Evolutionary conservation across 129 eudicot genomes (phyloP).

Genomic region (Flaveria sonorensis): DNA sequence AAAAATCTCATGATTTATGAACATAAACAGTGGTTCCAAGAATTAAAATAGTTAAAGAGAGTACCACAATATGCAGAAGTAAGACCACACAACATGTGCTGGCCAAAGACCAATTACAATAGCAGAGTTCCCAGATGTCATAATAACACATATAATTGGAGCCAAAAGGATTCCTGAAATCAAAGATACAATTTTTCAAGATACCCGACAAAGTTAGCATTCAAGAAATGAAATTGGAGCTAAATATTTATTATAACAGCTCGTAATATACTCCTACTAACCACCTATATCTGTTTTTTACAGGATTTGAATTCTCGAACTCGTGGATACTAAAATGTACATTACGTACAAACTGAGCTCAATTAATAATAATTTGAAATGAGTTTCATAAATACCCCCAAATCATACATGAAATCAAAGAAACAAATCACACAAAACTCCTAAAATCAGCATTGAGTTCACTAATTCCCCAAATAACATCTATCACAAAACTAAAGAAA

Average conservation of each 20-base stretch:
- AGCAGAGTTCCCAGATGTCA: constrained; percentile 63
- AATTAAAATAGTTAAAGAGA: constrained; percentile 15
- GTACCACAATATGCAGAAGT: constrained; percentile 65
- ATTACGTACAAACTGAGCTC: too few relatives aligned
- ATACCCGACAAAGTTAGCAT: not conserved
- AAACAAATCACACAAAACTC: not conserved
- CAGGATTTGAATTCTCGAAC: too few relatives aligned
- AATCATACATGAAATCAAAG: not conserved
- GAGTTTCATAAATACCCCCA: not conserved
- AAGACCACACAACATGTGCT: constrained; percentile 63
- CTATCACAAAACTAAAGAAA: not conserved
- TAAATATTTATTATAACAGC: too few relatives aligned
- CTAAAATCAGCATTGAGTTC: not conserved
- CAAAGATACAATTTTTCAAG: constrained; percentile 20
- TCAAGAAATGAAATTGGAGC: not conserved
- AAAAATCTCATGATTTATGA: constrained; percentile 4
- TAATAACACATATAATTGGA: constrained; percentile 68
- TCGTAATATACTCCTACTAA: not conserved
- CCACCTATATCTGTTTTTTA: not conserved
- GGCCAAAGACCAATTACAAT: constrained; percentile 87
- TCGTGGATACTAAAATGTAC: too few relatives aligned
- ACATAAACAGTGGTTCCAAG: not conserved
- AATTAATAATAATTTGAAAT: not conserved
- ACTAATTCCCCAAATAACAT: not conserved
- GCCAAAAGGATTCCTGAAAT: constrained; percentile 44